These are phyloP conservation scores for Symmetrospora coprosmae DNA, from an alignment of 768 basidiomycete genomes.

Conservation along the genomic window DNA sequence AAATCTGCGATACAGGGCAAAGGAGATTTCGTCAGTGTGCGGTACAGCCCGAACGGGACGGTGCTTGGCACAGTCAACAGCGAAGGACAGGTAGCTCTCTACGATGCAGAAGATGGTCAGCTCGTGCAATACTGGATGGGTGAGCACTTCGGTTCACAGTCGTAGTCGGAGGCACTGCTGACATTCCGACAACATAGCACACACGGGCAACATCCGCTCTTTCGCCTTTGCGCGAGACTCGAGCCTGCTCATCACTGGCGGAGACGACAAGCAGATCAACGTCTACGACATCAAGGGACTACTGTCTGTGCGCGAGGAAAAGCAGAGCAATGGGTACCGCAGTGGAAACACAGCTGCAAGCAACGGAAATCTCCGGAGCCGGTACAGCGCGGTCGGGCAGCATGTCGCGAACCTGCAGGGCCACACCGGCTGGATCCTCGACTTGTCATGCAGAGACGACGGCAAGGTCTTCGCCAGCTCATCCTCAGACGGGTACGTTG, in stretches of 20 bases:
- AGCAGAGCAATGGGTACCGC: neutral
- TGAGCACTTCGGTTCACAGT: neutral
- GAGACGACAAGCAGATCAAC: constrained; percentile 21
- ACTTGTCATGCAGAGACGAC: neutral
- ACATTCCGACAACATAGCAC: neutral
- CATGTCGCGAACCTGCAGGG: constrained; percentile 16
- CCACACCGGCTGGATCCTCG: constrained; percentile 12
- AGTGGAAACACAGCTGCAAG: too few relatives aligned
- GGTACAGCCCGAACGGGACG: constrained; percentile 14
- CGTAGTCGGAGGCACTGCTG: neutral
- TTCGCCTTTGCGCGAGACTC: constrained; percentile 9
- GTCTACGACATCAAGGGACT: constrained; percentile 4
- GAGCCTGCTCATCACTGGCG: constrained; percentile 1
- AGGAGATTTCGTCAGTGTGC: constrained; percentile 1
- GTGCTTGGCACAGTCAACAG: neutral
- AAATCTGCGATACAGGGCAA: neutral
- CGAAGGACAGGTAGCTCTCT: constrained; percentile 8
- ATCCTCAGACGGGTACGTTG: constrained; percentile 10
- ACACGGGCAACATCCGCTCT: constrained; percentile 10
- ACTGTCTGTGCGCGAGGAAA: neutral
- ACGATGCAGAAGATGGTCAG: constrained; percentile 6
- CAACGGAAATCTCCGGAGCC: constrained; percentile 2
- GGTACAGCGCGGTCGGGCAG: constrained; percentile 7
- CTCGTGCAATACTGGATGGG: constrained; percentile 1
- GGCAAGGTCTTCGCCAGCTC: constrained; percentile 17